A percentile compares a stretch with the other conserved stretches of the same genome.
Evolutionary conservation across 352 stramenopile genomes (phyloP).

Genomic region (Phytophthora cactorum): DNA sequence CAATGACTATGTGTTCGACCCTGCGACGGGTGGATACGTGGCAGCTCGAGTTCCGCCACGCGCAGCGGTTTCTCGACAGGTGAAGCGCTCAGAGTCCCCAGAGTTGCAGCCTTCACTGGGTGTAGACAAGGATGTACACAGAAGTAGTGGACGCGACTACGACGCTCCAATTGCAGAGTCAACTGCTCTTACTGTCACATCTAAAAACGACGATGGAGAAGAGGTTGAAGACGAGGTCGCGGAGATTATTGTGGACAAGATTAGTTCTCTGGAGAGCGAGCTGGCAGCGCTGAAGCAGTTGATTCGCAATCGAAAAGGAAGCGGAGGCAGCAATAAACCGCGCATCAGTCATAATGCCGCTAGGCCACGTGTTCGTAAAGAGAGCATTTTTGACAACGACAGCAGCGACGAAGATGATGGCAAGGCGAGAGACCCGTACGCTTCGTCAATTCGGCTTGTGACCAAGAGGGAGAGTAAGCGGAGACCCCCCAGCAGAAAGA

Average conservation of each 20-base stretch:
- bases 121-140: neutral
- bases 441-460: slow-evolving; percentile 9
- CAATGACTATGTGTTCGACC: slow-evolving; percentile 82
- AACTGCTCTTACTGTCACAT: slow-evolving; percentile 1
- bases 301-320: slow-evolving; percentile 58
- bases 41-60: slow-evolving; percentile 25
- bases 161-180: neutral
- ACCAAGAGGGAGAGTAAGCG: slow-evolving; percentile 15
- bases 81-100: slow-evolving; percentile 13
- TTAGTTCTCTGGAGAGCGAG: slow-evolving; percentile 73
- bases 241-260: slow-evolving; percentile 84
- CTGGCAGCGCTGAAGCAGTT: slow-evolving; percentile 72
- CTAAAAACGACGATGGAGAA: slow-evolving; percentile 3
- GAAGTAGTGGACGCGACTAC: slow-evolving; percentile 10
- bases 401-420: slow-evolving; percentile 54
- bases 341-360: slow-evolving; percentile 9
- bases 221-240: slow-evolving; percentile 53
- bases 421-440: slow-evolving; percentile 22
- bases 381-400: slow-evolving; percentile 78
- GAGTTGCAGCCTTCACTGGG: slow-evolving; percentile 2
- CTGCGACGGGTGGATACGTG: slow-evolving; percentile 62
- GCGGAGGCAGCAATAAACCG: slow-evolving; percentile 8
- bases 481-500: slow-evolving; percentile 29
- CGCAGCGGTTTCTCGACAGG: slow-evolving; percentile 6
- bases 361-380: slow-evolving; percentile 44